phyloP scores from a whole-genome alignment of 225 moss, liverwort and hornwort species.

The Asterella californica region DNA sequence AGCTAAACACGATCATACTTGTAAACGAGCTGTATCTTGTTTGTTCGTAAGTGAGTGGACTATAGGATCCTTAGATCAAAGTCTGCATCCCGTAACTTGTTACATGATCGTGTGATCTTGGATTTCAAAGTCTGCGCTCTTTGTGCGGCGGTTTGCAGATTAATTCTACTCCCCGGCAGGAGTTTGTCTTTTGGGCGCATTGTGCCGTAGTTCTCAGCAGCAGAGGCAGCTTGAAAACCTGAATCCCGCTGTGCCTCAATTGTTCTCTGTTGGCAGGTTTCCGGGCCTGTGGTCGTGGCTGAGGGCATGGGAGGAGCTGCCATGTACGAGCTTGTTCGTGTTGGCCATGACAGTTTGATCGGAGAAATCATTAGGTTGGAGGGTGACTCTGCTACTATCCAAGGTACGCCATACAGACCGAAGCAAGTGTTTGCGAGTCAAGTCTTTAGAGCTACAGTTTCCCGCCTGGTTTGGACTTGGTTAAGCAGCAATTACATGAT shows the following conservation, averaged over 20 bases:
- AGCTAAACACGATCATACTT: not conserved
- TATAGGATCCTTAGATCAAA: not conserved
- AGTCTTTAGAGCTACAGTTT: not conserved
- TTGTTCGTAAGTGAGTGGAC: not conserved
- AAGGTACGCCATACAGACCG: conserved; percentile 22
- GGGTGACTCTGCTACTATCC: conserved; percentile 95
- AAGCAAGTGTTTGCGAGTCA: not conserved
- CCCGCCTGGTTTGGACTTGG: not conserved
- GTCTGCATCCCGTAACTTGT: not conserved
- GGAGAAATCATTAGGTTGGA: conserved; percentile 96
- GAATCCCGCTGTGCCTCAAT: not conserved
- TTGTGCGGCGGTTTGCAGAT: not conserved
- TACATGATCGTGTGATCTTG: not conserved
- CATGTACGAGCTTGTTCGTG: conserved; percentile 95
- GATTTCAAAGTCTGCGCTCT: not conserved
- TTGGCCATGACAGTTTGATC: conserved; percentile 84
- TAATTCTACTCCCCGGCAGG: too few species aligned
- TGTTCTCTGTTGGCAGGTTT: conserved; percentile 45
- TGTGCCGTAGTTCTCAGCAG: not conserved
- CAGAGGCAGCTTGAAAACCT: not conserved
- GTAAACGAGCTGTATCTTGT: not conserved
- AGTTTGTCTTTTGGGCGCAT: not conserved
- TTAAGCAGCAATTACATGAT: not conserved
- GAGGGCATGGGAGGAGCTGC: conserved; percentile 97
- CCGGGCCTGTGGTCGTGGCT: conserved; percentile 93